Percentiles rank a stretch among this genome's conserved stretches.
phyloP scores from a whole-genome alignment of 2,329 filamentous ascomycete species.

The Aspergillus novoparasiticus region DNA sequence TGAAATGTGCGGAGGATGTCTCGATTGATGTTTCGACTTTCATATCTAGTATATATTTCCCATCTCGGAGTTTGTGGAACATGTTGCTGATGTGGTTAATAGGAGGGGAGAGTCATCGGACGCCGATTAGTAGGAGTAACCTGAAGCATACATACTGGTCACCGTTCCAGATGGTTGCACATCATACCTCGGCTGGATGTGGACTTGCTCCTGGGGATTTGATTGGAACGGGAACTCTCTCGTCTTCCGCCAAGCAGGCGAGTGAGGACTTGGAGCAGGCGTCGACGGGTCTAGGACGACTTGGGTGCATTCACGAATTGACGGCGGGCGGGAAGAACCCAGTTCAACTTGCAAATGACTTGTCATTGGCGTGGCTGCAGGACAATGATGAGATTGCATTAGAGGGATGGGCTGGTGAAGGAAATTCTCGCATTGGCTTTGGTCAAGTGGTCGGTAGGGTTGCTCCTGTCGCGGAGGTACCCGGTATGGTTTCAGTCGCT shows the following conservation, averaged over 20 bases:
- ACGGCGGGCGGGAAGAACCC: neutral
- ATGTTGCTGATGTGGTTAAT: conserved; percentile 16
- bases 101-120: neutral
- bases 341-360: neutral
- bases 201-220: conserved; percentile 34
- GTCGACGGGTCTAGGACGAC: neutral
- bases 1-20: neutral
- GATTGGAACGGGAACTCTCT: conserved; percentile 35
- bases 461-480: neutral
- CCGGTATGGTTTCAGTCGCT: neutral
- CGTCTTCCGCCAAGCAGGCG: neutral
- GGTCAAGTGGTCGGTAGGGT: neutral
- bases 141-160: conserved; percentile 31
- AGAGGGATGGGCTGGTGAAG: neutral
- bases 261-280: neutral
- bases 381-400: neutral
- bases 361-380: neutral
- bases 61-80: conserved; percentile 16
- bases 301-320: neutral
- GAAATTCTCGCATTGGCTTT: neutral
- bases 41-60: conserved; percentile 18
- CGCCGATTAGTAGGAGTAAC: conserved; percentile 14
- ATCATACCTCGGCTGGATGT: conserved; percentile 32
- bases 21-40: conserved; percentile 21
- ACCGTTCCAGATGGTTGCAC: conserved; percentile 32